Conservation (phyloP, 495 filamentous ascomycete species). For the Annulohypoxylon maeteangense region DNA sequence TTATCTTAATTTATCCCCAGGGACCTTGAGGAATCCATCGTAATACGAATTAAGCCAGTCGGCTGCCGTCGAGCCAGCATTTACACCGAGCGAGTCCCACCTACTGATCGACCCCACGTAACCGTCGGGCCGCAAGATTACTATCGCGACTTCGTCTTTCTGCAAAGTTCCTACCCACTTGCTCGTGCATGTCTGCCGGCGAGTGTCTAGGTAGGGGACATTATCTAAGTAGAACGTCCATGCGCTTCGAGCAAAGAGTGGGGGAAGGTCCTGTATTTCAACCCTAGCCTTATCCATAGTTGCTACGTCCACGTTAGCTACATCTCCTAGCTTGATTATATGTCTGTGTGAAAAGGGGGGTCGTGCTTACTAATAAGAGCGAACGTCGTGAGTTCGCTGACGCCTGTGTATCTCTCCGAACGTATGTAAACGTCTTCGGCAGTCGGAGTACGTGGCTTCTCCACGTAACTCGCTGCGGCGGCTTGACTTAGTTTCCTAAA, state of each 20-base stretch:
- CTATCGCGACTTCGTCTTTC: conserved; percentile 63
- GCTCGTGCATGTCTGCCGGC: conserved; percentile 61
- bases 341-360: background rate
- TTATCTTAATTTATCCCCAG: conserved; percentile 32
- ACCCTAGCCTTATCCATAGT: conserved; percentile 65
- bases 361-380: conserved; percentile 59
- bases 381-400: conserved; percentile 69
- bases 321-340: background rate
- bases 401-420: conserved; percentile 68
- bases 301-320: conserved; percentile 52
- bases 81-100: conserved; percentile 60
- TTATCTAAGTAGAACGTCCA: conserved; percentile 77
- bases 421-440: conserved; percentile 68
- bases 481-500: conserved; percentile 60
- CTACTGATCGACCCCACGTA: conserved; percentile 70
- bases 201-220: conserved; percentile 59
- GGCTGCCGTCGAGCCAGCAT: conserved; percentile 57
- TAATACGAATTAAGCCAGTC: conserved; percentile 71
- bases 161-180: conserved; percentile 71
- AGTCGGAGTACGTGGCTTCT: conserved; percentile 58
- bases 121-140: conserved; percentile 73
- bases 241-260: conserved; percentile 64
- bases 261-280: conserved; percentile 70
- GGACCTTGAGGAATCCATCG: conserved; percentile 60
- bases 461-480: conserved; percentile 64